These are phyloP conservation scores for Coccomyxa sp. DNA, from an alignment of 139 green algal genomes.

Conservation along the genomic window DNA sequence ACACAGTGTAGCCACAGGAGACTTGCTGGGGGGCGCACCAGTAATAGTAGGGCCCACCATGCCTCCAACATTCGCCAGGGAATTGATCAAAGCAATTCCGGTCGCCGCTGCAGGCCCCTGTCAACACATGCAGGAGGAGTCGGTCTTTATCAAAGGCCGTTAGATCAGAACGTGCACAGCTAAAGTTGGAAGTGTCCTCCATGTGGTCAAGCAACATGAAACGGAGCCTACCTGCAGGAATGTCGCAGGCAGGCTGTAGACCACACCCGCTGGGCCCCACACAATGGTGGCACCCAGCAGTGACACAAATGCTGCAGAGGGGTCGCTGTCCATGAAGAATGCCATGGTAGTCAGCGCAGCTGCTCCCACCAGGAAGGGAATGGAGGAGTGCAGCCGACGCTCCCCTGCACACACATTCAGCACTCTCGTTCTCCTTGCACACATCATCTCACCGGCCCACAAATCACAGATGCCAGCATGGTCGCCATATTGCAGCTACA, in stretches of 20 bases:
- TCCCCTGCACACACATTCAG: slow-evolving; percentile 14
- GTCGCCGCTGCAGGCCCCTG: slow-evolving; percentile 3
- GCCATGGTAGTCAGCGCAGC: not conserved
- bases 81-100: slow-evolving; percentile 8
- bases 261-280: slow-evolving; percentile 20
- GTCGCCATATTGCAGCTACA: no score
- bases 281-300: slow-evolving; percentile 15
- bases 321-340: slow-evolving; percentile 1
- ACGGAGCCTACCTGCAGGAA: slow-evolving; percentile 23
- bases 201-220: no score
- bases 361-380: slow-evolving; percentile 4
- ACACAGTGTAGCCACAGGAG: not conserved
- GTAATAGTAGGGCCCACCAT: not conserved
- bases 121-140: not conserved
- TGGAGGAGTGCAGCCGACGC: slow-evolving; percentile 1
- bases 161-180: no score
- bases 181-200: no score
- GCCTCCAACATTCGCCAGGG: not conserved
- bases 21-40: not conserved
- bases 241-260: slow-evolving; percentile 34
- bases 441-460: not conserved
- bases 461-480: no score
- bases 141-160: not conserved
- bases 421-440: not conserved
- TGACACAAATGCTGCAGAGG: slow-evolving; percentile 11